Conservation (phyloP, 73 alveolate genomes). For the Stentor coeruleus region DNA sequence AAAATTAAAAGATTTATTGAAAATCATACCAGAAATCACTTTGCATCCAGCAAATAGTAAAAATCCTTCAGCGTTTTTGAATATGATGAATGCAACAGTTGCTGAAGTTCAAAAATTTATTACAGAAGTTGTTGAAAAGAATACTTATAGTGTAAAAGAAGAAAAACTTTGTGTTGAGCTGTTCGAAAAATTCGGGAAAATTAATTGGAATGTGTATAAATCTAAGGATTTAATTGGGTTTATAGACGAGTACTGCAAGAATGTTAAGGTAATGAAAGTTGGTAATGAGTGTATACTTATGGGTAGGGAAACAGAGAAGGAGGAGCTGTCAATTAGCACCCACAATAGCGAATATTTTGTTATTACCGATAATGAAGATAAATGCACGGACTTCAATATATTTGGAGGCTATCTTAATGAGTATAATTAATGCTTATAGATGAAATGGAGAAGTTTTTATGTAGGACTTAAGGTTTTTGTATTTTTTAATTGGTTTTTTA, state of each 20-base stretch:
- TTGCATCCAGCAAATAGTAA: conserved; percentile 38
- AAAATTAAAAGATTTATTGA: conserved; percentile 51
- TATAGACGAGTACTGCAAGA: background rate
- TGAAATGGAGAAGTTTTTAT: too few species aligned
- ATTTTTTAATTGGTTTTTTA: too few species aligned
- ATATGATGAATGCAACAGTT: background rate
- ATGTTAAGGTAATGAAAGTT: background rate
- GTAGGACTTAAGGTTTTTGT: too few species aligned
- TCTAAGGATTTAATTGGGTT: background rate
- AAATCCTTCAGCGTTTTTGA: conserved; percentile 39
- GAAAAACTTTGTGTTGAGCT: background rate
- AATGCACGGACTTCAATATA: too few species aligned
- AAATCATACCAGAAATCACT: conserved; percentile 40
- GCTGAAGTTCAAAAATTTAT: too few species aligned
- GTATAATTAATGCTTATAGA: too few species aligned
- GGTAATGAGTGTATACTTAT: background rate
- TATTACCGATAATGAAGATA: background rate
- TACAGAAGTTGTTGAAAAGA: background rate
- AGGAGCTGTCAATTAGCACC: background rate
- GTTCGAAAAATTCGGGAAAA: background rate
- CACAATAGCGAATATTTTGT: background rate
- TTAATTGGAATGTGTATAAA: background rate
- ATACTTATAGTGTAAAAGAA: background rate
- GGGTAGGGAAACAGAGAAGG: background rate
- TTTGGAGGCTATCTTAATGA: too few species aligned